Base-by-base conservation (phyloP, 352 stramenopile species). In the Globisporangium abappressorium region DNA sequence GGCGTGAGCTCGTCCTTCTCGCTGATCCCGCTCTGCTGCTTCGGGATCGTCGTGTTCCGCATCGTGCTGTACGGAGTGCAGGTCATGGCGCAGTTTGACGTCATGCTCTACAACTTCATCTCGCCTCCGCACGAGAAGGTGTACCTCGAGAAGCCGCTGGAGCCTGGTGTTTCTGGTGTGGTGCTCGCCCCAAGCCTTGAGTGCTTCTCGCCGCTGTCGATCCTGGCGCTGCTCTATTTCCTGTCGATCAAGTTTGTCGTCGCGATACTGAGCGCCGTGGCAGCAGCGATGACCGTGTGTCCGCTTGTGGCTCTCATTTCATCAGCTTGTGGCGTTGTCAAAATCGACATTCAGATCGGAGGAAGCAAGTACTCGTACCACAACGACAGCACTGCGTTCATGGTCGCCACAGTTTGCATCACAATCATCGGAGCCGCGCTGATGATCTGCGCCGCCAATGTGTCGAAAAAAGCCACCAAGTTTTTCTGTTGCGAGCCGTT, bases 181-280 rank as follows among this genome's bases (percentile, higher is more conserved):
- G 54, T 68, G 53, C 73, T 92, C 28, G 71, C 81, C 20, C 77
- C 82, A 8, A 77, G 66, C 20, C 69, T 92, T 18, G 58, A 74
- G 43, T 65, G 68, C 66, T 87, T 91, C 70, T 92, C 82, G 26
- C 82, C 81, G 61, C 49, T 89, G 38, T 87, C 82, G 30, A 72
- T 92, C 47, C 81, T 87, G 73, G 81, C 78, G 72, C 77, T 90
- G 64, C 73, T 91, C 51, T 92, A 92, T 66, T 91, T 89, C 61
- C 64, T 81, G 60, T 70, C 77, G 8, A 65, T 89, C 65, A 92
- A 92, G 67, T 77, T 85, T 34, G 62, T 70, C 57, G 66, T 92
- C 30, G 76, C 76, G 20, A 51, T 70, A 22, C 68, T 88, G 33
- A 89, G 80, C 47, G 61, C 69, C 0, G 6, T 81, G 9, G 68